Percentiles rank a stretch among this genome's conserved stretches.
Evolutionary conservation across 2,329 filamentous ascomycete genomes (phyloP).

Genomic region (Ilyonectria mors-panacis): DNA sequence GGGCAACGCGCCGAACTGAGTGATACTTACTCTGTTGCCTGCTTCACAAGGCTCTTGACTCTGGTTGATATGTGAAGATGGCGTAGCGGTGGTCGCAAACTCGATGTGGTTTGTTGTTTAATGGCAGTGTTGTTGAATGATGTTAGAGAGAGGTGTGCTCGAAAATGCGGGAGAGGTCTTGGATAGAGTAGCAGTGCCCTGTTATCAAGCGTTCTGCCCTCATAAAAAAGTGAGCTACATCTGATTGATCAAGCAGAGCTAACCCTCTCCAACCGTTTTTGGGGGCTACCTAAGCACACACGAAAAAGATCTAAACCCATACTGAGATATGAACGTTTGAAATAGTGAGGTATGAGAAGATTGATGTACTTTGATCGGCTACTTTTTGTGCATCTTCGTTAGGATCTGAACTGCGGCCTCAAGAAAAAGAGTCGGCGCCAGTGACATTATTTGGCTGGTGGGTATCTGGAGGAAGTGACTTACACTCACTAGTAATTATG

Average conservation of each 20-base stretch:
- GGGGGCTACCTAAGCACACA: no score
- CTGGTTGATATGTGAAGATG: neutral
- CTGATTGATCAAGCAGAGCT: neutral
- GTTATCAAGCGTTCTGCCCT: neutral
- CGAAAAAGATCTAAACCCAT: no score
- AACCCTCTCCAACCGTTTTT: neutral
- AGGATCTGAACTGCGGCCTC: no score
- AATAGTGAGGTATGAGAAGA: no score
- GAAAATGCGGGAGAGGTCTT: neutral
- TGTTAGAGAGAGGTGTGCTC: neutral
- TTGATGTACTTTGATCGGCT: no score
- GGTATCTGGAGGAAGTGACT: neutral
- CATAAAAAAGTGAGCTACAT: neutral
- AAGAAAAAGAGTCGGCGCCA: neutral
- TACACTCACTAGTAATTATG: neutral
- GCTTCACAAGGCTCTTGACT: neutral
- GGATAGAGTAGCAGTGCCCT: neutral
- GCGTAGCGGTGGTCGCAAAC: neutral
- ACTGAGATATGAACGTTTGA: no score
- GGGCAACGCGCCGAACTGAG: neutral
- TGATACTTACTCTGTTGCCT: neutral
- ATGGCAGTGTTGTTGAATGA: neutral
- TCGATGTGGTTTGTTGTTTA: neutral
- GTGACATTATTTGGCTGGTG: neutral
- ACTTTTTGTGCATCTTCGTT: no score